These are phyloP conservation scores for Pyronema omphalodes DNA, from an alignment of 495 filamentous ascomycete genomes.

Conservation along the genomic window DNA sequence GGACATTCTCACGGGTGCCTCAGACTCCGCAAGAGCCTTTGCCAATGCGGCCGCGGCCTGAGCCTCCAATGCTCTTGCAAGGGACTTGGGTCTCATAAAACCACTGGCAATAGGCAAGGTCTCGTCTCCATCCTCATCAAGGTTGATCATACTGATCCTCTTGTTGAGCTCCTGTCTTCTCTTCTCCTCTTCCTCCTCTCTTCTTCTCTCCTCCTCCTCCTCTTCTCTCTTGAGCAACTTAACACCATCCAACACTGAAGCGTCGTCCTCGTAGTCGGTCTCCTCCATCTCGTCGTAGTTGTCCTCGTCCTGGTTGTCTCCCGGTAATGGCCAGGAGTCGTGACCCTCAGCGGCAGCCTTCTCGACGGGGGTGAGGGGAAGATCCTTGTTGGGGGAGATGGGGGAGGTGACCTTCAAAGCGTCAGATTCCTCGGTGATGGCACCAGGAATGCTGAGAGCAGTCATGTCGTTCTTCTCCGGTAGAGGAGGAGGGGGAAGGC, in stretches of 20 bases:
- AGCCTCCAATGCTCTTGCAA: too few species aligned
- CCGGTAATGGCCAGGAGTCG: constrained; percentile 21
- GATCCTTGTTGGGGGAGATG: constrained; percentile 26
- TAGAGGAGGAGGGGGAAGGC: constrained; percentile 12
- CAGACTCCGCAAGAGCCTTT: too few species aligned
- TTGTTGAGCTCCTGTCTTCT: constrained; percentile 33
- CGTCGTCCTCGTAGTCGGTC: constrained; percentile 23
- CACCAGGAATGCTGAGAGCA: neutral
- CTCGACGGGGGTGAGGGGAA: constrained; percentile 6
- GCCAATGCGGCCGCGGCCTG: too few species aligned
- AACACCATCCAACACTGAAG: constrained; percentile 16
- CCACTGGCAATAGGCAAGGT: too few species aligned
- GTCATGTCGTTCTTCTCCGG: neutral
- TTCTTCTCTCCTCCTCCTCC: constrained; percentile 32
- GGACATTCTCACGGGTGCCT: too few species aligned
- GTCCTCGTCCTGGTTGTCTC: constrained; percentile 10
- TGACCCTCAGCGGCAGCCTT: constrained; percentile 24
- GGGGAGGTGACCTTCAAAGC: constrained; percentile 20
- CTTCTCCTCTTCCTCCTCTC: constrained; percentile 29
- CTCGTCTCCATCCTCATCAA: too few species aligned
- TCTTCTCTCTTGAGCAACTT: too few species aligned
- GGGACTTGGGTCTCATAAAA: constrained; percentile 11
- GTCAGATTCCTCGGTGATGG: constrained; percentile 10
- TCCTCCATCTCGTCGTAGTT: constrained; percentile 15
- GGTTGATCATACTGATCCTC: constrained; percentile 14